Evolutionary conservation across 305 asterid genomes (phyloP), one percentile per base, ranked within the genome.

Genomic region (Fraxinus floribunda): DNA sequence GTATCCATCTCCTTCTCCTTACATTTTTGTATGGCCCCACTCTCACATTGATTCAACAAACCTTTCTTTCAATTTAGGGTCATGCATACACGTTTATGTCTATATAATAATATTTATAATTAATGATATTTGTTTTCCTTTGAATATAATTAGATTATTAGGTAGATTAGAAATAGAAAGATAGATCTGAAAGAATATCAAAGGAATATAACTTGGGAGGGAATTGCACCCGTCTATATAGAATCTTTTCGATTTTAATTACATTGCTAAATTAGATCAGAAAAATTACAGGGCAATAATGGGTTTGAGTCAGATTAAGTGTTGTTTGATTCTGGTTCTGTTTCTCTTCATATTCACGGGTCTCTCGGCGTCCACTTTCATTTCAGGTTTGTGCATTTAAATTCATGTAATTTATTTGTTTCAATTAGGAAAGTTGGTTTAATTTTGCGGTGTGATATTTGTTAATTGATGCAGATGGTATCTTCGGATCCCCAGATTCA

Each of bases 401-500:
- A 30, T 30, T 39, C 64, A n/a, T 7, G n/a, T 24, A 36, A 74
- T 20, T n/a, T 2, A 16, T 35, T 34, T 4, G 55, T 75, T 85
- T 83, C 80, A 4, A 38, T 78, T 74, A 2, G 16, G 44, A 26
- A 4, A 18, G 29, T 7, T 34, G 60, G 35, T 6, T 83, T 18
- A 55, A 75, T 81, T 66, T 32, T 75, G 29, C 52, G 38, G 82
- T 77, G 24, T 5, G 9, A 3, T 71, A n/a, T 44, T 36, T 11
- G 2, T 57, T 7, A 44, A 44, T 78, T 80, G 81, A 57, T 77
- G 86, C 90, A 93, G 97, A 90, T 77, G 87, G 86, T 64, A 9
- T 92, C 66, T 91, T 92, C 86, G 89, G 85, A 79, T 81, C 89
- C 83, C 82, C 88, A 10, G 86, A 83, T 88, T 82, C 86, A 77